Base-by-base conservation (phyloP, 1,139 yeast species). In the Blastobotrys niveus region DNA sequence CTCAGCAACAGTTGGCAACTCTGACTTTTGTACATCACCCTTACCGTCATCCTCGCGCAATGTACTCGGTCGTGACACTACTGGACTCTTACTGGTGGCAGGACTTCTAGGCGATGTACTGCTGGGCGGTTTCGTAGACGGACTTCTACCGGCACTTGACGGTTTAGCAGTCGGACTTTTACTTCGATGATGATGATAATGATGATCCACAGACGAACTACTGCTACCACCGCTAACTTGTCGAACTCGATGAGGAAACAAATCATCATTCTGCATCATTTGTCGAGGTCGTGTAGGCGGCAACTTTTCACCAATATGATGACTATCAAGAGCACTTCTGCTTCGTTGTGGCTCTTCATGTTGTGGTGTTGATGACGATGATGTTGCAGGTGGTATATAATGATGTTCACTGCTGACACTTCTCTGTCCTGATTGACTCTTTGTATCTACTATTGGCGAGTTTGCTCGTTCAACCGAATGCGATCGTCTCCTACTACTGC, bases 191-290 rank as follows among this genome's bases (percentile, higher is more conserved):
- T n/a, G n/a, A n/a, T n/a, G n/a, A n/a, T n/a, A n/a, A n/a, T n/a
- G n/a, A n/a, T n/a, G n/a, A n/a, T n/a, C n/a, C n/a, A n/a, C n/a
- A n/a, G n/a, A n/a, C n/a, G n/a, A n/a, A n/a, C n/a, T 34, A 34
- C 12, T 15, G 12, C 18, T 9, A 18, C n/a, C 5, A 10, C 8
- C 33, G 8, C 26, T 18, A 10, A 39, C 26, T 17, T 35, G 44
- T 20, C 48, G 40, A n/a, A 45, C 46, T 2, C 48, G 38, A 38
- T 45, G 45, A 5, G 48, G 48, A 18, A 45, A 45, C 25, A 45
- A 27, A 27, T 45, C 48, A 22, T 45, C 48, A 9, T 45, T 46
- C 12, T 24, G 19, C 8, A 19, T 20, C 44, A 42, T 37, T 22
- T 30, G 34, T 15, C 44, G 20, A n/a, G 40, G 47, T 10, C 43